These are phyloP conservation scores for Durio zibethinus DNA, from an alignment of 345 rosid species.

Conservation along the genomic window DNA sequence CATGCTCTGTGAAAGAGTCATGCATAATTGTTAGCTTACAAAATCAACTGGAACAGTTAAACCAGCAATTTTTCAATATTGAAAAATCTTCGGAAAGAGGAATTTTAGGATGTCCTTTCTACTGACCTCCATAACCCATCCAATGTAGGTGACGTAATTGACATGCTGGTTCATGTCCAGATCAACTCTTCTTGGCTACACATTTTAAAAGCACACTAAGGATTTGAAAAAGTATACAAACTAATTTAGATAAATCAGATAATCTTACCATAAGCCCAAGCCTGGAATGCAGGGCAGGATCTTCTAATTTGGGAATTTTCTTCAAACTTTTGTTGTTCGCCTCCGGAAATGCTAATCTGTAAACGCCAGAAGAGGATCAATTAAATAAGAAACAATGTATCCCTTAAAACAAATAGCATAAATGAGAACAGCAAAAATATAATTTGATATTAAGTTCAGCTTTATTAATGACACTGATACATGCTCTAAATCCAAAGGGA, in stretches of 20 bases:
- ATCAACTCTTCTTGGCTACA: slow-evolving; percentile 88
- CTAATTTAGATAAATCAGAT: not conserved
- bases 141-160: slow-evolving; percentile 81
- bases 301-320: slow-evolving; percentile 78
- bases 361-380: slow-evolving; percentile 3
- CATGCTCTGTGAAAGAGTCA: slow-evolving; percentile 61
- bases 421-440: not conserved
- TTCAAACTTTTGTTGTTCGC: slow-evolving; percentile 59
- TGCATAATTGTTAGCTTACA: not conserved
- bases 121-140: slow-evolving; percentile 94
- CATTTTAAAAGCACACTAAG: slow-evolving; percentile 1
- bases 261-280: slow-evolving; percentile 66
- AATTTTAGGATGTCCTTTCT: not conserved
- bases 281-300: slow-evolving; percentile 62
- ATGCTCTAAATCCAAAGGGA: not conserved
- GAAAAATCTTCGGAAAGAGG: not conserved
- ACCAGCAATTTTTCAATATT: not conserved
- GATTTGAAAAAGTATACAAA: not conserved
- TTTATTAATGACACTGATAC: not conserved
- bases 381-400: not conserved
- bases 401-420: not conserved
- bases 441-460: not conserved
- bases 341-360: slow-evolving; percentile 82
- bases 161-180: slow-evolving; percentile 98
- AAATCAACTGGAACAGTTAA: not conserved